Base-by-base conservation (phyloP, 805 yeast species). In the Spathaspora gorwiae region DNA sequence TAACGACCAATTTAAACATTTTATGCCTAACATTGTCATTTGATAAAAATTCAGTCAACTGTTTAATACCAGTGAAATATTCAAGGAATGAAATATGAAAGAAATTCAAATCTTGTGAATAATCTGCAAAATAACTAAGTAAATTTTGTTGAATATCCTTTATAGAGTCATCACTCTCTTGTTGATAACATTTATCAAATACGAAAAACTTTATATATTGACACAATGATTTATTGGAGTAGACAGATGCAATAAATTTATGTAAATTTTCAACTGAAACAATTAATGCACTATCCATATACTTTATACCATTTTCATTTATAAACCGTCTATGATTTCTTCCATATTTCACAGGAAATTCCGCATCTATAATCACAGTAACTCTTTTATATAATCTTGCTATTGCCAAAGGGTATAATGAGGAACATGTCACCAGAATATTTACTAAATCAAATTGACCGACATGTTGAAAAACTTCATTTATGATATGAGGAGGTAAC, bases 81-180 rank as follows among this genome's bases (percentile, higher is more conserved):
- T 65, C 67, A 24, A 57, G 44, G 37, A 65, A 66, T 6, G 68
- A 59, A 33, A 65, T 62, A 45, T 65, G 69, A 32, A 65, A 47
- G 42, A 64, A 63, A 43, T 55, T 60, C 38, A 66, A 47, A 19
- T 61, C 57, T 5, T 37, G 33, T 24, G 68, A 55, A 39, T 54
- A 38, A 7, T 39, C 15, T 5, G 62, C 66, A 50, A 66, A 61
- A 38, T 57, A 60, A 7, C 54, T 60, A 15, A 62, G 55, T 9
- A 63, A 44, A 13, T 56, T 46, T 32, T 50, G 47, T 49, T 65
- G 70, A 9, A 58, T 44, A 33, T 49, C 53, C 15, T 37, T 35
- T 26, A 42, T 14, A 7, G 40, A 14, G 9, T 36, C 35, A 11
- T 36, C 44, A 8, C 8, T 13, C 31, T 46, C 48, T 26, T 42